Evolutionary conservation across 371 early-diverging fungal species (phyloP), one percentile per base, ranked within the genome.

Genomic region (Mortierella sp.): DNA sequence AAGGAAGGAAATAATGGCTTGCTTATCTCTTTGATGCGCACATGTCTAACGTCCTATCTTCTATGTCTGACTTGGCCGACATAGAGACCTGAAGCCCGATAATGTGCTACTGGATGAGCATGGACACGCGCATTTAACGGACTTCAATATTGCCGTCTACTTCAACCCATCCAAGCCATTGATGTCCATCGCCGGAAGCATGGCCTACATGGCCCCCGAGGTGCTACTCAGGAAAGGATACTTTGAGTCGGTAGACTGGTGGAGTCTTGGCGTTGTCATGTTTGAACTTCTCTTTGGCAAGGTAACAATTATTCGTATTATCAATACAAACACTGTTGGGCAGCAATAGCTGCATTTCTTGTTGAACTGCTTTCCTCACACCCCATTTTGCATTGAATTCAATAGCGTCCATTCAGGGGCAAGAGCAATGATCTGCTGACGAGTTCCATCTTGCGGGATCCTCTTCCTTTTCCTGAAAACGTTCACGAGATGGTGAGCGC

Each of bases 11-110:
- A 34, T 26, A 45, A n/a, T 41, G 26, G 4, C 2, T 40, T 34
- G 9, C 9, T 39, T 1, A 40, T n/a, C 40, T 22, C 10, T 6
- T n/a, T 24, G 11, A 37, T 39, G 8, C n/a, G n/a, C 34, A 50
- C 41, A n/a, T 66, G 66, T 43, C 29, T 40, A 40, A 44, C 53
- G 14, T n/a, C 16, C 69, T 11, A 5, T 65, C 43, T 61, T 44
- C 9, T 50, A 29, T 26, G 10, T 47, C 10, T n/a, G 37, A 71
- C 81, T 58, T 16, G 55, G 58, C 34, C 6, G 2, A 5, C 16
- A 34, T 22, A 90, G 97, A 63, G 98, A 98, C 87, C 73, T 96
- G 47, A 97, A 97, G 80, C 98, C 98, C 0, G 98, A 97, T 80
- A 97, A 98, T 86, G 92, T 98, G 5, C 84, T 99, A 31, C 82